Evolutionary conservation across 345 rosid genomes (phyloP).

Genomic region (Sonneratia alba): DNA sequence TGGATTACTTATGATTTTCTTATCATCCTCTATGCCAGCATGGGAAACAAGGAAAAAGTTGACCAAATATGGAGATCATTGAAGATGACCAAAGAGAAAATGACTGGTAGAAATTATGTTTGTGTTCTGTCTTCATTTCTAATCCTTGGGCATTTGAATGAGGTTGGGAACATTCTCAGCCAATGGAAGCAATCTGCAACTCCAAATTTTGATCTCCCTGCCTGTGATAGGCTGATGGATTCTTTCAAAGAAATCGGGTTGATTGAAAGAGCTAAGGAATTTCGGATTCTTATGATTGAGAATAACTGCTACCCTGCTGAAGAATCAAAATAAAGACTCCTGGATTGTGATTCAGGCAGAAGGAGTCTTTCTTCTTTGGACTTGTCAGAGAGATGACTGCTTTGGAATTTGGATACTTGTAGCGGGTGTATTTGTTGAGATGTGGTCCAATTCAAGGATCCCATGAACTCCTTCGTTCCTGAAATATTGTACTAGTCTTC

Average conservation of each 20-base stretch:
- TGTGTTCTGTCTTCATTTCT: slow-evolving; percentile 68
- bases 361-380: neutral
- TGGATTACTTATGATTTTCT: slow-evolving; percentile 90
- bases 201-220: slow-evolving; percentile 48
- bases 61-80: slow-evolving; percentile 90
- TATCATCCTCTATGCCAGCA: slow-evolving; percentile 57
- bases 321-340: neutral
- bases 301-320: slow-evolving; percentile 24
- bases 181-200: slow-evolving; percentile 70
- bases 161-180: slow-evolving; percentile 58
- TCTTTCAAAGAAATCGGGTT: slow-evolving; percentile 43
- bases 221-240: slow-evolving; percentile 47
- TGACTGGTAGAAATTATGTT: slow-evolving; percentile 72
- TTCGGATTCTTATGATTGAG: slow-evolving; percentile 39
- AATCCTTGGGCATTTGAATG: slow-evolving; percentile 63
- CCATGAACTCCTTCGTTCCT: neutral
- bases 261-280: slow-evolving; percentile 34
- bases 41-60: slow-evolving; percentile 63
- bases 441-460: neutral
- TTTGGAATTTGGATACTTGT: neutral
- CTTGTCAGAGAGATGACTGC: neutral
- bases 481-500: neutral
- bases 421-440: neutral
- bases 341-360: neutral
- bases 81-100: slow-evolving; percentile 69